phyloP scores from a whole-genome alignment of 2,329 filamentous ascomycete genomes.

The Dactylella cylindrospora region DNA sequence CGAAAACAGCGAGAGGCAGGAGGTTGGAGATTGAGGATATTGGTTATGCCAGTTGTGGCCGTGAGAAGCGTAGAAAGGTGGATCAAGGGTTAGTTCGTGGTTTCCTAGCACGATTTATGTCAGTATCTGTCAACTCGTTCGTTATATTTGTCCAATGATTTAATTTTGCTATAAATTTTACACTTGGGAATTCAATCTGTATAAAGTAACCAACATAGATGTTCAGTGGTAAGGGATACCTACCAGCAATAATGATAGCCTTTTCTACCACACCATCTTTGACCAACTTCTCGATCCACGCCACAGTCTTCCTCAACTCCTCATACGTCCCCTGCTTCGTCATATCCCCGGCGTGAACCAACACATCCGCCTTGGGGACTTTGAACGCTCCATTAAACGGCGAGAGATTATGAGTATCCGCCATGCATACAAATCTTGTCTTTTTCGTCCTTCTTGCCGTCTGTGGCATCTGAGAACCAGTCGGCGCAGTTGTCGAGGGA shows the following conservation, averaged over 20 bases:
- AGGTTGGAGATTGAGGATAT: slow-evolving; percentile 57
- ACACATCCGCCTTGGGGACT: slow-evolving; percentile 69
- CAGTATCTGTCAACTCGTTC: background rate
- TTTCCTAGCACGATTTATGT: slow-evolving; percentile 59
- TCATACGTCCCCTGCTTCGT: slow-evolving; percentile 67
- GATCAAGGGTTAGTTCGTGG: slow-evolving; percentile 72
- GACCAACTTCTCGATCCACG: slow-evolving; percentile 60
- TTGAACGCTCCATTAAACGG: slow-evolving; percentile 44
- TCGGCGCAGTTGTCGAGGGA: background rate
- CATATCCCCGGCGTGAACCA: slow-evolving; percentile 75
- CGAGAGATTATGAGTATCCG: slow-evolving; percentile 70
- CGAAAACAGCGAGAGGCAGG: slow-evolving; percentile 60
- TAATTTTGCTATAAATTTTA: too few species aligned
- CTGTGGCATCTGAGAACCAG: background rate
- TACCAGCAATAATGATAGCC: slow-evolving; percentile 21
- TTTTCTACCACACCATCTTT: slow-evolving; percentile 15
- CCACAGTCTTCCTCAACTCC: slow-evolving; percentile 62
- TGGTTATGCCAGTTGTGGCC: slow-evolving; percentile 61
- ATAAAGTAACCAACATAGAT: too few species aligned
- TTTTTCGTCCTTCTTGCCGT: slow-evolving; percentile 16
- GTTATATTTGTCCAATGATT: too few species aligned
- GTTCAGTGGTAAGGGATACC: too few species aligned
- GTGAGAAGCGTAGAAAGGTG: slow-evolving; percentile 61
- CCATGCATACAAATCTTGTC: slow-evolving; percentile 53
- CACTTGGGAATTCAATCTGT: too few species aligned